Conservation (phyloP, 2,329 filamentous ascomycete species). For the Diaporthe vexans region DNA sequence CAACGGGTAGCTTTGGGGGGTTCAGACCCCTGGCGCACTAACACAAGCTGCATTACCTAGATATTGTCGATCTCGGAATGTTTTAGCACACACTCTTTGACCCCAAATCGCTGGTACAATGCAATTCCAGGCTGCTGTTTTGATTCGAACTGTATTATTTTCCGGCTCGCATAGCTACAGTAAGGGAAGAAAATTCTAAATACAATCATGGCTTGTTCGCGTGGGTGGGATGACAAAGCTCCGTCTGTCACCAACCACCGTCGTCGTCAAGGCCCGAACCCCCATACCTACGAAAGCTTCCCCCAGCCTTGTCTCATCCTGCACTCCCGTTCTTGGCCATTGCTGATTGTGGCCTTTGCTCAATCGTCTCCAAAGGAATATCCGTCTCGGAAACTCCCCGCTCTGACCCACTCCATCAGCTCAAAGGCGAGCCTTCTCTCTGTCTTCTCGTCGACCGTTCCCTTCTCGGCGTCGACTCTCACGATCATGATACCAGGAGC, state of each 20-base stretch:
- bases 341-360: not conserved
- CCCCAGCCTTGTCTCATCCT: not conserved
- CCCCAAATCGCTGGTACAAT: no score
- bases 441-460: slow-evolving; percentile 74
- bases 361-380: slow-evolving; percentile 34
- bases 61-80: not conserved
- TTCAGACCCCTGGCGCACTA: slow-evolving; percentile 2
- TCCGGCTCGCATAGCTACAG: not conserved
- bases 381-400: slow-evolving; percentile 57
- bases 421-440: slow-evolving; percentile 87
- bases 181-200: slow-evolving; percentile 1
- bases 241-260: not conserved
- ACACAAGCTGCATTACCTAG: not conserved
- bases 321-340: no score
- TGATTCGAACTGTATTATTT: not conserved
- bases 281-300: not conserved
- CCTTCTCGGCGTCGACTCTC: slow-evolving; percentile 57
- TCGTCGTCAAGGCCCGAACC: slow-evolving; percentile 10
- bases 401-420: slow-evolving; percentile 83
- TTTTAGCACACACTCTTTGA: not conserved
- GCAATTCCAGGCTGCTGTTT: not conserved
- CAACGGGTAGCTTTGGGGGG: not conserved
- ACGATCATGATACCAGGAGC: slow-evolving; percentile 69
- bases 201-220: slow-evolving; percentile 22
- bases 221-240: slow-evolving; percentile 3